Evolutionary conservation across 1,284 basidiomycete genomes (phyloP), one percentile per base, ranked within the genome.

Genomic region (Taiwanofungus camphoratus): DNA sequence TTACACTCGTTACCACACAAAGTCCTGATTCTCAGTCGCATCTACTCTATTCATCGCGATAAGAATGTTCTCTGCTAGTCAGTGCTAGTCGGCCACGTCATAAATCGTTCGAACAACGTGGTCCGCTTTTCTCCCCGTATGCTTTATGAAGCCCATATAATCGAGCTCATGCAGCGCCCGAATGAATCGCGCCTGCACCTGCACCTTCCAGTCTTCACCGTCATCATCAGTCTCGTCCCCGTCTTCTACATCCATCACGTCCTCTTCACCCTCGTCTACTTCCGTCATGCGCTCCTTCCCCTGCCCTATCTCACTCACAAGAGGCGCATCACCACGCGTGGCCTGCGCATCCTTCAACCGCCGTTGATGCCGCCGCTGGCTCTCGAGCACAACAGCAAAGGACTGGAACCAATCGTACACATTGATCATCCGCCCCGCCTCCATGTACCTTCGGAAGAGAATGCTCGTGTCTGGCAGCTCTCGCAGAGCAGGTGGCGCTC

Each of bases 371-470:
- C 46, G 43, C n/a, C 67, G 60, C 59, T 83, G 82, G 3, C 61
- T 63, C 53, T 86, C 81, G 39, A 87, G 59, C 29, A 75, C 79
- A 21, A 68, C 62, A 26, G 72, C 69, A 57, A 89, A 90, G 12
- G 80, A 72, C 51, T 83, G 77, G 55, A 78, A 88, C 86, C 86
- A 88, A 60, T 90, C 87, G 56, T 83, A 87, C 2, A 87, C 73
- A 54, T 90, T 90, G 61, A 90, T 75, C 74, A 84, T 76, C 60
- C 73, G 78, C 34, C 85, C 85, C 36, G 82, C 82, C 51, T 88
- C 82, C 41, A 82, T 66, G 61, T 87, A 89, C 15, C 84, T 71
- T 33, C 67, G 65, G 63, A 88, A 87, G n/a, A 88, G 65, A 42
- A 89, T 82, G 50, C 74, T 78, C 5, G 76, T 80, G 53, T 90